Evolutionary conservation across 768 basidiomycete species (phyloP).

Genomic region (Suillus plorans): DNA sequence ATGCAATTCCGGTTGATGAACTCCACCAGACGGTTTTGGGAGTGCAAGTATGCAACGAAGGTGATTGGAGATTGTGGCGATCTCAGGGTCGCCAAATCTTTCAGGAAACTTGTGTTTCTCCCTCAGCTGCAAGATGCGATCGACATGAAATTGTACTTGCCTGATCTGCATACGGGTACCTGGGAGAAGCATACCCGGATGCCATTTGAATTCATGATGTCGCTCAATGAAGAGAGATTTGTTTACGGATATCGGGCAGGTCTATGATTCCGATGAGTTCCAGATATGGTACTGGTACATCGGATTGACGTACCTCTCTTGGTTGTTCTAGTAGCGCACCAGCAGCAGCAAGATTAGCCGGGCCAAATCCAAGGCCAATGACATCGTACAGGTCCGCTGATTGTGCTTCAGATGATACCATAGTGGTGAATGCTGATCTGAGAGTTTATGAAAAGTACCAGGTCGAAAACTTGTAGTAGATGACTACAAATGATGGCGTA

Average conservation of each 20-base stretch:
- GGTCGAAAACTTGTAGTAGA: not conserved
- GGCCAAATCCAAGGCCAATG: conserved; percentile 53
- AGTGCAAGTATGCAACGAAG: conserved; percentile 54
- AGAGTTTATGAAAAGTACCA: not conserved
- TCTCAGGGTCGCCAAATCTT: conserved; percentile 54
- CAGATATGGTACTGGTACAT: not conserved
- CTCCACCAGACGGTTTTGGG: conserved; percentile 44
- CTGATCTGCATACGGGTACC: conserved; percentile 56
- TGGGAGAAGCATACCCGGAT: conserved; percentile 55
- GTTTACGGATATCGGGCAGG: conserved; percentile 22
- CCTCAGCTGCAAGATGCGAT: conserved; percentile 9
- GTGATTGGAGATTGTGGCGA: conserved; percentile 50
- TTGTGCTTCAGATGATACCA: not conserved
- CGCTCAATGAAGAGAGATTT: conserved; percentile 49
- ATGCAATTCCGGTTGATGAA: conserved; percentile 56
- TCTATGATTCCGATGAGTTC: conserved; percentile 10
- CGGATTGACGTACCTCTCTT: conserved; percentile 12
- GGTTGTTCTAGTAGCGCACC: conserved; percentile 49
- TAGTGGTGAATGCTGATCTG: not conserved
- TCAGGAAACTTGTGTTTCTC: conserved; percentile 39
- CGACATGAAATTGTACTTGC: conserved; percentile 19
- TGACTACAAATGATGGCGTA: not conserved
- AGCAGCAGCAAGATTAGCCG: conserved; percentile 52
- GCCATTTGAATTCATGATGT: conserved; percentile 49
- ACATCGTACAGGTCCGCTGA: conserved; percentile 36